Evolutionary conservation across 2,329 filamentous ascomycete species (phyloP), one percentile per base, ranked within the genome.

Genomic region (Amylocarpus encephaloides): DNA sequence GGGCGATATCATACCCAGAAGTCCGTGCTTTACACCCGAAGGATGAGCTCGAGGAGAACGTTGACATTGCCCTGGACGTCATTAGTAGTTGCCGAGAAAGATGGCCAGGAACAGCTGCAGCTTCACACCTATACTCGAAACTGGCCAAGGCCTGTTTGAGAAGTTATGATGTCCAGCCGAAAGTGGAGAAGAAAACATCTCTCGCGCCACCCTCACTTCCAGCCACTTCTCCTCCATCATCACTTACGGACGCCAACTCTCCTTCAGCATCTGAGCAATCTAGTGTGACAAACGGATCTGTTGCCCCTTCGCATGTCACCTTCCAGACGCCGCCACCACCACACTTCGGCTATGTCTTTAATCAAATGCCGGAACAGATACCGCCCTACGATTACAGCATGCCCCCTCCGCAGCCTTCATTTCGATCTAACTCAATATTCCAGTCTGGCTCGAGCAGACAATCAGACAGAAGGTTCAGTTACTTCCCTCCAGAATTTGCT

Each of bases 21-120:
- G 83, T 97, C 19, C 84, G 93, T 41, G 78, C 79, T 48, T 73
- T 79, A 15, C 85, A 95, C 64, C 67, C 77, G 3, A 80, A 83
- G 16, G 82, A 89, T 40, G 85, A 93, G 56, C 85, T 95, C 0
- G 83, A 92, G 62, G 74, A 80, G 22, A 78, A 93, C 58, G 76
- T 95, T 39, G 77, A 83, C 43, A 78, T 83, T 16, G 87, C 88
- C 0, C 73, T 96, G 51, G 85, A 91, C 46, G 85, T 87, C 4
- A 85, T 97, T 53, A 78, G 84, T 51, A 80, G 85, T 50, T 91
- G 88, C 50, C 86, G 87, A 0, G 86, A 92, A 62, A 79, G 91
- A 53, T 97, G 93, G 93, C 93, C 93, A 0, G 93, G 92, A 10
- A 90, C 92, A 1, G 79, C 83, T 35, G 86, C 89, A 13, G 90